These are phyloP conservation scores for Parastagonospora nodorum DNA, from an alignment of 2,329 filamentous ascomycete genomes.

Conservation along the genomic window DNA sequence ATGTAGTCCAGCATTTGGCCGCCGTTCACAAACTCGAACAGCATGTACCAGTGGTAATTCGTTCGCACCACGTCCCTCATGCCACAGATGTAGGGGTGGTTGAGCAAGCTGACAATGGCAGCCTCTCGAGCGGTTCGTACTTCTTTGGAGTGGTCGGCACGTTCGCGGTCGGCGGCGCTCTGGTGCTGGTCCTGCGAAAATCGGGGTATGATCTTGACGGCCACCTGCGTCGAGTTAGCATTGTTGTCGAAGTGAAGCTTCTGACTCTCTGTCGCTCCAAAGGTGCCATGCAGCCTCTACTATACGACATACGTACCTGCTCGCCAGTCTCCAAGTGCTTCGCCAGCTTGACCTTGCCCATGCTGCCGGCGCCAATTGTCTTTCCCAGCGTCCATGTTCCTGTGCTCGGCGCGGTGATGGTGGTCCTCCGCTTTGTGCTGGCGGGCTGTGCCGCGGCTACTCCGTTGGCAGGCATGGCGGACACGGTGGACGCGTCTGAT, in stretches of 20 bases:
- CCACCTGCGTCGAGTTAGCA: conserved; percentile 65
- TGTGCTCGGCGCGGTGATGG: conserved; percentile 79
- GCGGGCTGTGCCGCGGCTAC: conserved; percentile 31
- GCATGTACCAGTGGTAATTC: conserved; percentile 99
- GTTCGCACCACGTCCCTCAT: conserved; percentile 95
- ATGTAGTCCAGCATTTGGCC: conserved; percentile 99
- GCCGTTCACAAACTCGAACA: conserved; percentile 98
- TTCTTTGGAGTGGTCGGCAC: conserved; percentile 95
- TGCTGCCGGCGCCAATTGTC: conserved; percentile 95
- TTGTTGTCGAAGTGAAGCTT: background rate
- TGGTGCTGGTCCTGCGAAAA: conserved; percentile 85
- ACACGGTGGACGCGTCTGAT: conserved; percentile 48
- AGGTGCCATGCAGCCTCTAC: background rate
- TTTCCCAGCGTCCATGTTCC: conserved; percentile 96
- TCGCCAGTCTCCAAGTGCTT: conserved; percentile 88
- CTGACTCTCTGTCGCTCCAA: background rate
- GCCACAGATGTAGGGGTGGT: conserved; percentile 94
- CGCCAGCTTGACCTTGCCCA: conserved; percentile 98
- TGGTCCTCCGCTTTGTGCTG: conserved; percentile 64
- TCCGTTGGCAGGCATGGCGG: conserved; percentile 46
- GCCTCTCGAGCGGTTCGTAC: conserved; percentile 93
- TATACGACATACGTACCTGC: conserved; percentile 64
- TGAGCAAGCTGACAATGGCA: conserved; percentile 91
- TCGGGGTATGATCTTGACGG: conserved; percentile 95
- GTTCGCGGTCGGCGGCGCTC: conserved; percentile 74